Conservation (phyloP, 805 yeast species). For the Scheffersomyces spartinae region DNA sequence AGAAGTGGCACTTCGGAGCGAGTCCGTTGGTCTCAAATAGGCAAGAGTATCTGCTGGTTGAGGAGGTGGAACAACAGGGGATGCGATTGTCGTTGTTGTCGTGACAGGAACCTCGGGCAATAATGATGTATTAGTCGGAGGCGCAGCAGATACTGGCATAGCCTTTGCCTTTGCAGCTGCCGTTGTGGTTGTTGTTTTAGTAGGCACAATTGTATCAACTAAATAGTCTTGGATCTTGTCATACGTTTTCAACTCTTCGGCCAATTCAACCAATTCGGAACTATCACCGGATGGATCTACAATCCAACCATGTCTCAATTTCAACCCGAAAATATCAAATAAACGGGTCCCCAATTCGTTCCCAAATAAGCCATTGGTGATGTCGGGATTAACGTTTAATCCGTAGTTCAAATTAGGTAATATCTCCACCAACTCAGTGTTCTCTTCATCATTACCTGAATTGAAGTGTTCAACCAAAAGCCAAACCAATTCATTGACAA, state of each 20-base stretch:
- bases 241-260: constrained; percentile 15
- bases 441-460: constrained; percentile 17
- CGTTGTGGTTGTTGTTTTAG: too few relatives aligned
- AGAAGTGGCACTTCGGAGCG: too few relatives aligned
- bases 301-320: constrained; percentile 79
- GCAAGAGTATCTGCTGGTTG: too few relatives aligned
- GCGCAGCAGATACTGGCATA: too few relatives aligned
- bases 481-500: constrained; percentile 28
- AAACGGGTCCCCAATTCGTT: constrained; percentile 42
- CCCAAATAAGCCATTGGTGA: constrained; percentile 41
- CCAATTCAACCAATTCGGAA: constrained; percentile 1
- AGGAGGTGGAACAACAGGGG: too few relatives aligned
- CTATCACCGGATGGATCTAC: constrained; percentile 26
- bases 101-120: too few relatives aligned
- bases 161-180: too few relatives aligned
- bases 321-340: constrained; percentile 47
- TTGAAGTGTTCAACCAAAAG: constrained; percentile 33
- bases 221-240: constrained; percentile 52
- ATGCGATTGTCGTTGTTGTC: too few relatives aligned
- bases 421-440: constrained; percentile 34
- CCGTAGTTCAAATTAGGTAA: constrained; percentile 64
- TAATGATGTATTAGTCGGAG: too few relatives aligned
- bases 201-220: too few relatives aligned
- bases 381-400: constrained; percentile 57
- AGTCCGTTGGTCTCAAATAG: too few relatives aligned